Evolutionary conservation across 495 filamentous ascomycete genomes (phyloP).

Genomic region (Sordaria brevicollis): DNA sequence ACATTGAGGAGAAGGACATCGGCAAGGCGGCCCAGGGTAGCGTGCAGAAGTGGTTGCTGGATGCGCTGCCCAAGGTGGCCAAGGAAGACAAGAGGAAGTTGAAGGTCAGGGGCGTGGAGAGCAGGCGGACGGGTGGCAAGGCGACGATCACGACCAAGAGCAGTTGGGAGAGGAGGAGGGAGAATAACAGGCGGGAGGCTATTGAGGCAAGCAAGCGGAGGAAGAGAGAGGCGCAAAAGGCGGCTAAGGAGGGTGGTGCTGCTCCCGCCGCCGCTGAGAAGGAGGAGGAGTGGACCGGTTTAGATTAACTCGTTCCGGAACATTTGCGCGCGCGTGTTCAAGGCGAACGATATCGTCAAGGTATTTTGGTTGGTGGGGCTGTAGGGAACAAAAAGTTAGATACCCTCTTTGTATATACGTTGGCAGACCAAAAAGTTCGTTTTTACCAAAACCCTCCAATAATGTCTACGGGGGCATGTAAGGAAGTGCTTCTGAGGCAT

Average conservation of each 20-base stretch:
- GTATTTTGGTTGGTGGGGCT: too few relatives aligned
- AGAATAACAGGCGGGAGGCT: constrained; percentile 66
- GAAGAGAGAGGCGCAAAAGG: constrained; percentile 30
- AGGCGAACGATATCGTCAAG: background rate
- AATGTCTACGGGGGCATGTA: too few relatives aligned
- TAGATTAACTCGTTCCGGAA: constrained; percentile 56
- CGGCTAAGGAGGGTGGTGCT: constrained; percentile 21
- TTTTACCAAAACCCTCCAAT: too few relatives aligned
- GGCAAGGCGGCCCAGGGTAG: background rate
- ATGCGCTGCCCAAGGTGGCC: constrained; percentile 69
- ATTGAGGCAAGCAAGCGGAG: constrained; percentile 59
- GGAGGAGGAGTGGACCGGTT: constrained; percentile 53
- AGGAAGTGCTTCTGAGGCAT: too few relatives aligned
- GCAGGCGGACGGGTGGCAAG: constrained; percentile 40
- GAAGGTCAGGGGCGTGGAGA: constrained; percentile 75
- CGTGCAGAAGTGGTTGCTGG: constrained; percentile 80
- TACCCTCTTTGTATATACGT: background rate
- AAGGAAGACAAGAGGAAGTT: constrained; percentile 75
- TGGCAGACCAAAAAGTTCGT: background rate
- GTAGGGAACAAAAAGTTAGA: background rate
- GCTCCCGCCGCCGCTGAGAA: constrained; percentile 22
- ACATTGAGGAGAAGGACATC: constrained; percentile 20
- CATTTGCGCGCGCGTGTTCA: constrained; percentile 1
- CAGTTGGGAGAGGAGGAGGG: constrained; percentile 69
- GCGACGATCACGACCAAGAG: constrained; percentile 84